Evolutionary conservation across 2,329 filamentous ascomycete species (phyloP).

Genomic region (Fusarium sp.): DNA sequence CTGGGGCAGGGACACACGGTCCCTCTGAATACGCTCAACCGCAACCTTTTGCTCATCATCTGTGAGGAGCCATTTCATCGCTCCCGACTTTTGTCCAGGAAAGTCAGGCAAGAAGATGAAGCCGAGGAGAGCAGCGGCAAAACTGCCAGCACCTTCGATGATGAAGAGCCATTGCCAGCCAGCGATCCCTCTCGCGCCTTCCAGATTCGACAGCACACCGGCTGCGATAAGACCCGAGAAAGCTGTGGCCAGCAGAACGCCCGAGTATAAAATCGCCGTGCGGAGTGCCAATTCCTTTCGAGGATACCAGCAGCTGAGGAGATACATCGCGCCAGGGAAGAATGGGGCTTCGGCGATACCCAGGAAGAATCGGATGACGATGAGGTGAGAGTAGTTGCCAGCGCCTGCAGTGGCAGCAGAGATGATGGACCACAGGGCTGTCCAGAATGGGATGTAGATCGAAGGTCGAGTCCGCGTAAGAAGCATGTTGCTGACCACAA

Average conservation of each 20-base stretch:
- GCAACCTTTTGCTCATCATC: constrained; percentile 30
- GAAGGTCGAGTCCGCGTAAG: not conserved
- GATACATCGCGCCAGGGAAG: constrained; percentile 32
- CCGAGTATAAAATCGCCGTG: constrained; percentile 45
- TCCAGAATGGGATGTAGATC: constrained; percentile 41
- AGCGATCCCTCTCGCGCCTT: constrained; percentile 64
- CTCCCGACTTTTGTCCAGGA: constrained; percentile 23
- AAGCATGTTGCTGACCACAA: not conserved
- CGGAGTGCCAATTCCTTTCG: constrained; percentile 43
- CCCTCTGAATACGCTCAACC: constrained; percentile 31
- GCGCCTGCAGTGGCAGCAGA: constrained; percentile 57
- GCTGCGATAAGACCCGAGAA: constrained; percentile 44
- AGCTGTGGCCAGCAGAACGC: constrained; percentile 37
- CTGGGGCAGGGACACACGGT: constrained; percentile 43
- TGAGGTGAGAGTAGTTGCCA: constrained; percentile 51
- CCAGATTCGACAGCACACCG: constrained; percentile 44
- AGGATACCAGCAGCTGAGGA: constrained; percentile 46
- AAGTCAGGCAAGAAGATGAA: constrained; percentile 39
- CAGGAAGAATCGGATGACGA: constrained; percentile 55
- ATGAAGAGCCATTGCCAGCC: constrained; percentile 69
- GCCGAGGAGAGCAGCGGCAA: constrained; percentile 32
- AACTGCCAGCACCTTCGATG: constrained; percentile 68
- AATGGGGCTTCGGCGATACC: constrained; percentile 56
- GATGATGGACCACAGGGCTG: constrained; percentile 61
- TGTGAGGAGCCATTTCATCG: constrained; percentile 24